Evolutionary conservation across 2,329 filamentous ascomycete species (phyloP), one percentile per base, ranked within the genome.

Genomic region (Phaeophleospora eucalypticola): DNA sequence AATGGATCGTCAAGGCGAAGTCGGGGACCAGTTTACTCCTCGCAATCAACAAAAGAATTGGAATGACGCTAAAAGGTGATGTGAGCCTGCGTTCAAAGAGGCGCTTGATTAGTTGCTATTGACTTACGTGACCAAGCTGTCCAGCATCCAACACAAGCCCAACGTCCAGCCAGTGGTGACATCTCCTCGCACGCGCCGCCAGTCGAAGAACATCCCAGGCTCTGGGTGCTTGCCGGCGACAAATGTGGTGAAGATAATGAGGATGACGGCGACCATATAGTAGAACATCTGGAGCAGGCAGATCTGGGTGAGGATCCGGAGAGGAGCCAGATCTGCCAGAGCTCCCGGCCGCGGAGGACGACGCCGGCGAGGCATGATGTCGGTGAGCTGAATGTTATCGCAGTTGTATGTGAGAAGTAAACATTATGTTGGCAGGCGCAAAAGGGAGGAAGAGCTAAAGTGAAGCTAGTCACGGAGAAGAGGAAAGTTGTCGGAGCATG

Each of bases 21-120:
- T 98, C 93, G 57, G 89, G 89, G 41, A 97, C 87, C 51, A 97
- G 85, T 68, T 97, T 97, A 39, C 86, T 93, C 52, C 93, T 88
- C 16, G 85, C 83, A 57, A 98, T 82, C 48, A 97, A 75, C 44
- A 91, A 71, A 41, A 95, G 81, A 48, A 96, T 84, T 35, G 89
- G 86, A 48, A 94, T 81, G 35, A 88, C 82, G 65, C 91, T 97
- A 62, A 49, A 1, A 27, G 21, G 4, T 12, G 12, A 6, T 12
- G 18, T 53, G 37, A 53, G 43, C 14, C 42, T 37, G 20, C 6
- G 3, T 15, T 33, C 18, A 19, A n/a, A 15, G n/a, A 4, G 17
- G 7, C 19, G 17, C 18, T 15, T 6, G 16, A 18, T 15, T 39
- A 21, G 15, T 38, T 29, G 42, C 34, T 21, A 41, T 19, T 36